These are phyloP conservation scores for Musa troglodytarum DNA, from an alignment of 176 grass and related monocot species.

Conservation along the genomic window DNA sequence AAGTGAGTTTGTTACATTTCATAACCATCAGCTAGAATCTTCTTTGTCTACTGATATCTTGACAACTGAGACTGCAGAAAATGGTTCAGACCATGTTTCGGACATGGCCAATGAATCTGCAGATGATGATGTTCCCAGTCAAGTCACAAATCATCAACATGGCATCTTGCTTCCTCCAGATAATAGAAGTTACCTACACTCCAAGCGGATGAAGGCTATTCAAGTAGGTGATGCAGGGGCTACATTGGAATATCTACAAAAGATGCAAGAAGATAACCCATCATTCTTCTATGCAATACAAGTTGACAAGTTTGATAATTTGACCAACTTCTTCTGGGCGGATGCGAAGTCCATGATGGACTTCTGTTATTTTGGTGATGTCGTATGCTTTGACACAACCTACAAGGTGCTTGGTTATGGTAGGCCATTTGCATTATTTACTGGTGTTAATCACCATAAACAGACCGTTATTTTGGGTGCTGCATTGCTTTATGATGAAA, in stretches of 20 bases:
- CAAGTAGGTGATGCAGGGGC: slow-evolving; percentile 15
- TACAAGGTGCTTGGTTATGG: slow-evolving; percentile 61
- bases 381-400: slow-evolving; percentile 77
- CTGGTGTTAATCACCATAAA: slow-evolving; percentile 17
- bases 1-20: slow-evolving; percentile 72
- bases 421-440: slow-evolving; percentile 33
- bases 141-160: slow-evolving; percentile 21
- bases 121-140: slow-evolving; percentile 27
- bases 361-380: slow-evolving; percentile 70
- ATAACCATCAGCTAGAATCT: slow-evolving; percentile 71
- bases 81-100: slow-evolving; percentile 38
- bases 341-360: slow-evolving; percentile 77
- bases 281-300: slow-evolving; percentile 13
- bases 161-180: slow-evolving; percentile 19
- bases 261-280: neutral
- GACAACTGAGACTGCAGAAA: slow-evolving; percentile 41
- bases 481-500: slow-evolving; percentile 14
- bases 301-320: neutral
- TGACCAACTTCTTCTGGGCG: slow-evolving; percentile 76
- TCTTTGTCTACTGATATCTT: slow-evolving; percentile 43
- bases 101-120: slow-evolving; percentile 34
- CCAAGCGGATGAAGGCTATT: slow-evolving; percentile 31
- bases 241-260: slow-evolving; percentile 9
- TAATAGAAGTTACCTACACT: slow-evolving; percentile 40
- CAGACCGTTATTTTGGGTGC: slow-evolving; percentile 12